These are phyloP conservation scores for Globisporangium cylindrosporum DNA, from an alignment of 352 stramenopile species.

Conservation along the genomic window DNA sequence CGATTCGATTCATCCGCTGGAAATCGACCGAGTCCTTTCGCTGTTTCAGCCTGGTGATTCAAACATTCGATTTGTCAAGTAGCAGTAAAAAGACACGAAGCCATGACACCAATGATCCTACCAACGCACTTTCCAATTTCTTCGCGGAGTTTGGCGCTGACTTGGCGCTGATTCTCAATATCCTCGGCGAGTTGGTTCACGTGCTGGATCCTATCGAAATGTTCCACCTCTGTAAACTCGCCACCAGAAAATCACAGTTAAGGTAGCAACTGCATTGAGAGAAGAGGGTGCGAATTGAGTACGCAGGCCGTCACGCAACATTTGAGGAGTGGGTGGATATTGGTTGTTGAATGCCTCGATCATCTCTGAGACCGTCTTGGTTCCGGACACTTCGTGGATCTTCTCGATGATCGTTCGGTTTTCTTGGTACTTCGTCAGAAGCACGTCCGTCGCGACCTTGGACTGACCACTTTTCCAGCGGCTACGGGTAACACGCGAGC, in stretches of 20 bases:
- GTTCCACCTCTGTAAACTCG: constrained; percentile 49
- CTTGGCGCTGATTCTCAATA: constrained; percentile 69
- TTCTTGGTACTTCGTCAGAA: constrained; percentile 78
- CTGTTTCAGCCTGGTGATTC: constrained; percentile 58
- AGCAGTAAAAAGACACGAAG: background rate
- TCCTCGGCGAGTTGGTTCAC: constrained; percentile 82
- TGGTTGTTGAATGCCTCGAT: constrained; percentile 86
- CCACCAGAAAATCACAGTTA: constrained; percentile 17
- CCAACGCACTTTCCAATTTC: constrained; percentile 70
- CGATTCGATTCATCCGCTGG: constrained; percentile 73
- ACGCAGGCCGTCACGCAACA: background rate
- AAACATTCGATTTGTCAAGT: background rate
- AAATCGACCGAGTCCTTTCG: constrained; percentile 79
- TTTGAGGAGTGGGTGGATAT: constrained; percentile 32
- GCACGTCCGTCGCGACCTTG: constrained; percentile 58
- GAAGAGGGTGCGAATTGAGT: background rate
- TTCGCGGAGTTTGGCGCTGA: constrained; percentile 69
- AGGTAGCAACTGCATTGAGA: constrained; percentile 12
- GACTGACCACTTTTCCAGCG: constrained; percentile 71
- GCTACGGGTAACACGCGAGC: constrained; percentile 50
- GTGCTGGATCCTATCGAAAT: constrained; percentile 81
- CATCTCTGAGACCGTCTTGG: constrained; percentile 74
- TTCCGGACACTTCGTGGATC: constrained; percentile 79
- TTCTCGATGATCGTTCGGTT: constrained; percentile 81
- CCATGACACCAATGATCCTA: background rate